Percentiles rank a stretch among this genome's conserved stretches.
Conservation (phyloP, 2,329 filamentous ascomycete species). For the Keithomyces neogunnii region DNA sequence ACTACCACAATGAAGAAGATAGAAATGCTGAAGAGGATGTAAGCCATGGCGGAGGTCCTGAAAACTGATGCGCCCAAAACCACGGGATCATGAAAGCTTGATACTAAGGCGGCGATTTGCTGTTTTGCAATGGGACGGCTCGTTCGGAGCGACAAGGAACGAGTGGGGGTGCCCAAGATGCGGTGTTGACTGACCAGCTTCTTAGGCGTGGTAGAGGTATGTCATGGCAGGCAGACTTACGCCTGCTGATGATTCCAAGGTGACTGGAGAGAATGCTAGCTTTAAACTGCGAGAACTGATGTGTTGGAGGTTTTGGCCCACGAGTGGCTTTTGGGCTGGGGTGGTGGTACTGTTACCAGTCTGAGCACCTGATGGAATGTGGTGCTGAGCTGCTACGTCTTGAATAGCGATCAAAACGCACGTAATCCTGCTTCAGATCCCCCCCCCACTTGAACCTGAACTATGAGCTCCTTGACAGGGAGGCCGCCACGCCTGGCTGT, state of each 20-base stretch:
- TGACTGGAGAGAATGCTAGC: background rate
- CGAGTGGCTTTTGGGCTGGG: too few species aligned
- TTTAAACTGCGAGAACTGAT: background rate
- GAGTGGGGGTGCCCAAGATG: background rate
- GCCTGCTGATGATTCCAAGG: background rate
- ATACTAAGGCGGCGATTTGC: background rate
- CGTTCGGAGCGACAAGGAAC: background rate
- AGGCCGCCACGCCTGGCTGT: too few species aligned
- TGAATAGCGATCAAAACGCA: too few species aligned
- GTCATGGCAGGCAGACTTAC: conserved; percentile 6
- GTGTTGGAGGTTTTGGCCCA: too few species aligned
- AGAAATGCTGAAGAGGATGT: conserved; percentile 70
- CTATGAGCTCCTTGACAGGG: too few species aligned
- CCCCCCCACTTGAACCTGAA: too few species aligned
- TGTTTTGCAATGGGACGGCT: background rate
- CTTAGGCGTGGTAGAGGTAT: conserved; percentile 1
- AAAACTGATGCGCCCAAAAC: background rate
- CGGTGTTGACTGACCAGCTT: background rate
- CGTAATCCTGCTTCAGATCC: too few species aligned
- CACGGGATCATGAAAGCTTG: background rate
- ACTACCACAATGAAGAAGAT: conserved; percentile 63
- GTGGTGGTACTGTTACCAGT: too few species aligned
- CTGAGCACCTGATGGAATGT: too few species aligned
- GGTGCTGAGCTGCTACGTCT: too few species aligned
- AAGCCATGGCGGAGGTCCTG: conserved; percentile 50